phyloP scores from a whole-genome alignment of 306 rosid genomes.

The Carpinus viminea region DNA sequence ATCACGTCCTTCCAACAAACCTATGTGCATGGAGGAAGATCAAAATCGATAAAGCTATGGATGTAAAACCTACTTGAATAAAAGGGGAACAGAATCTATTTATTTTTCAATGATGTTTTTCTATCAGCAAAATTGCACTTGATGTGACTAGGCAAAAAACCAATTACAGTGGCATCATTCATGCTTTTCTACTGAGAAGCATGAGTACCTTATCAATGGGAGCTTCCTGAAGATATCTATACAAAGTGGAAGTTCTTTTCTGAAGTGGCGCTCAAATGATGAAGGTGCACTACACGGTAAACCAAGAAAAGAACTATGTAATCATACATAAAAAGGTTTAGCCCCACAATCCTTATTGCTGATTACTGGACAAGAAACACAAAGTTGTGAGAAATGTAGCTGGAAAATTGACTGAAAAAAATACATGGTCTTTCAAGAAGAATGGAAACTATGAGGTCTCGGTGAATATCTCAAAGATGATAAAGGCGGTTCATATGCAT shows the following conservation, averaged over 20 bases:
- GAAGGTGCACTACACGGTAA: slow-evolving; percentile 65
- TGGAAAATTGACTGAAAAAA: background rate
- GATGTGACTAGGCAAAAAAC: slow-evolving; percentile 1
- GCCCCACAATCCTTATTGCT: background rate
- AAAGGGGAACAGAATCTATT: slow-evolving; percentile 9
- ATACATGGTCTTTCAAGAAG: background rate
- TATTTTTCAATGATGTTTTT: background rate
- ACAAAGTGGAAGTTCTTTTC: slow-evolving; percentile 59
- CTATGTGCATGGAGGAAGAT: slow-evolving; percentile 30
- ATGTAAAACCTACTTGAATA: background rate
- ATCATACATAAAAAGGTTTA: background rate
- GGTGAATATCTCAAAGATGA: no score
- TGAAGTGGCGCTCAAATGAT: slow-evolving; percentile 72
- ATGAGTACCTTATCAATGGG: slow-evolving; percentile 60
- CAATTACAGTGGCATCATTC: background rate
- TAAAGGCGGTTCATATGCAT: no score
- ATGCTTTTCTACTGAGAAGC: background rate
- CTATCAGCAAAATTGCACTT: slow-evolving; percentile 4
- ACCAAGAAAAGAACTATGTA: slow-evolving; percentile 16
- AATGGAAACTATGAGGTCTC: no score
- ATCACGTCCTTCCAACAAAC: slow-evolving; percentile 79
- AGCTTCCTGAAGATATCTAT: slow-evolving; percentile 59
- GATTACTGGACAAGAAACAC: background rate
- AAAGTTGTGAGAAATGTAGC: background rate
- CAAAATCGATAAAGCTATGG: slow-evolving; percentile 8